A percentile compares a stretch with the other conserved stretches of the same genome.
Evolutionary conservation across 805 yeast species (phyloP).

Genomic region (Pichia deserticola): DNA sequence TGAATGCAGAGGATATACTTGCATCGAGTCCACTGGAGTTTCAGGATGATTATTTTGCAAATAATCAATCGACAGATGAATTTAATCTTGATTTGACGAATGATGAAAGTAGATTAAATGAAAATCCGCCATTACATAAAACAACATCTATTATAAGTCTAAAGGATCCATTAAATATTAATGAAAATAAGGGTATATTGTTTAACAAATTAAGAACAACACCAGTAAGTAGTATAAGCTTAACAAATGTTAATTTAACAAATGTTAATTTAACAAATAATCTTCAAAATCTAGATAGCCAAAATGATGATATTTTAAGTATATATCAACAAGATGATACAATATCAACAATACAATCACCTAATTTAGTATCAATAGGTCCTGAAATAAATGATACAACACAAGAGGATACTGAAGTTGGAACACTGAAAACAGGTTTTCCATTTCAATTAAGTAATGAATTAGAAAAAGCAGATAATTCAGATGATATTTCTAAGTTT

Average conservation of each 20-base stretch:
- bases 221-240: constrained; percentile 7
- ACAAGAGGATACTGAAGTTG: neutral
- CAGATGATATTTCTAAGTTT: constrained; percentile 25
- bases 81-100: neutral
- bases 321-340: constrained; percentile 4
- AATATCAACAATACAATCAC: constrained; percentile 1
- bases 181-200: constrained; percentile 6
- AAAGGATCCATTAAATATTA: neutral
- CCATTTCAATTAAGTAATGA: constrained; percentile 14
- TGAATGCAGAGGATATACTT: neutral
- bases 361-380: neutral
- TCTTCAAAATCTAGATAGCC: no score
- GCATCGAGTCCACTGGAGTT: constrained; percentile 5
- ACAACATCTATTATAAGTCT: constrained; percentile 2
- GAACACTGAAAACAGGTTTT: neutral
- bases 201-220: constrained; percentile 6
- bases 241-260: constrained; percentile 8
- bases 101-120: neutral
- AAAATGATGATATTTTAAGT: neutral
- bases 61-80: constrained; percentile 2
- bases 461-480: constrained; percentile 23
- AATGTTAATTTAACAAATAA: neutral
- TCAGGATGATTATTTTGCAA: constrained; percentile 8
- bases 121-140: neutral
- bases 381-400: neutral